phyloP scores from a whole-genome alignment of 192 early-diverging fungal species.

The Obelidium mucronatum region DNA sequence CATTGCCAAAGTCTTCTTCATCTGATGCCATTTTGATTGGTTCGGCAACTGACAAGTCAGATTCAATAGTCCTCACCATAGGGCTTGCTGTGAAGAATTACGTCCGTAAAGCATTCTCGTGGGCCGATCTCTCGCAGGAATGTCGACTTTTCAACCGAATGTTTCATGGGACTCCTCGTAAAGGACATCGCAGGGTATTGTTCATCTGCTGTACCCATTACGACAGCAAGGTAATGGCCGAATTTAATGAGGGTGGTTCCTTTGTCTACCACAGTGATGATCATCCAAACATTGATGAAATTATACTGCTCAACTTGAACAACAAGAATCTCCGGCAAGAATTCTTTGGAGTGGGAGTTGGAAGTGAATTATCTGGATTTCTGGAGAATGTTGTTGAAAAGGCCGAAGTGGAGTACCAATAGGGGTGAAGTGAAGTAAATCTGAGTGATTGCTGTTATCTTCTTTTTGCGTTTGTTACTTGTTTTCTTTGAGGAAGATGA shows the following conservation, averaged over 20 bases:
- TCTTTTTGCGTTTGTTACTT: too few species aligned
- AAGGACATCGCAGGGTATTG: not conserved
- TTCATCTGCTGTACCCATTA: slow-evolving; percentile 17
- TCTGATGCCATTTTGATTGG: slow-evolving; percentile 8
- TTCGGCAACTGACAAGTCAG: not conserved
- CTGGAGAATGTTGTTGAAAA: too few species aligned
- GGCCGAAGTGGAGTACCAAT: too few species aligned
- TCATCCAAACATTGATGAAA: slow-evolving; percentile 15
- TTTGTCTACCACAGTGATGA: not conserved
- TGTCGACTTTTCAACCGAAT: slow-evolving; percentile 11
- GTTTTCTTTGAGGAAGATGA: too few species aligned
- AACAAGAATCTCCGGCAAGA: too few species aligned
- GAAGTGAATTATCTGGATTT: too few species aligned
- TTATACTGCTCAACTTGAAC: slow-evolving; percentile 10
- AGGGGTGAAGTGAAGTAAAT: too few species aligned
- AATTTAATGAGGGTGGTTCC: not conserved
- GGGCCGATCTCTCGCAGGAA: not conserved
- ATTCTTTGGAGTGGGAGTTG: too few species aligned
- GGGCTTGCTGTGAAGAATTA: slow-evolving; percentile 16
- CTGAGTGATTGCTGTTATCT: too few species aligned
- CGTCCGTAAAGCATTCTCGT: not conserved
- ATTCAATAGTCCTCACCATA: not conserved
- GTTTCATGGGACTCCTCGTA: slow-evolving; percentile 10
- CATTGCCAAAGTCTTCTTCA: slow-evolving; percentile 3
- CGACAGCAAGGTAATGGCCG: not conserved